Conservation (phyloP, 1,284 basidiomycete genomes). For the Ceratobasidium sp. region DNA sequence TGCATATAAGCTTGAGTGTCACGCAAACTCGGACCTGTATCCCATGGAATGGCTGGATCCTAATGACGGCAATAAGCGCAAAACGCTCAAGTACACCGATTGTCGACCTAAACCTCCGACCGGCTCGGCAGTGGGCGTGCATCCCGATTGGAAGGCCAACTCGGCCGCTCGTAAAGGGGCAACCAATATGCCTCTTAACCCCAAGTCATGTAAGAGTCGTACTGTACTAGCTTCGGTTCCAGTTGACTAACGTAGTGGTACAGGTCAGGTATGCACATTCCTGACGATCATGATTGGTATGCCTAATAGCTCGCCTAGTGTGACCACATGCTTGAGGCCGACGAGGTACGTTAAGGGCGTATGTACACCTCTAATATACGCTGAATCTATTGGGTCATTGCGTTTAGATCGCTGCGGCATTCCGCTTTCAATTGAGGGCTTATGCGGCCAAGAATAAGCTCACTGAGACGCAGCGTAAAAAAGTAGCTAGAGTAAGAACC, state of each 20-base stretch:
- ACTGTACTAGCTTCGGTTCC: background rate
- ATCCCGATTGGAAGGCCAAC: slow-evolving; percentile 2
- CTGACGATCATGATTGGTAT: background rate
- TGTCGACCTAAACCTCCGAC: slow-evolving; percentile 2
- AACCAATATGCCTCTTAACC: background rate
- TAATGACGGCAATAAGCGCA: background rate
- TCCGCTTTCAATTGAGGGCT: too few species aligned
- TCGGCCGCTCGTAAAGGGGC: background rate
- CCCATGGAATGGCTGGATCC: slow-evolving; percentile 11
- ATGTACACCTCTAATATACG: background rate
- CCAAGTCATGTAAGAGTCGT: background rate
- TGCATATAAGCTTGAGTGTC: slow-evolving; percentile 1
- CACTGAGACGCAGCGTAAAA: too few species aligned
- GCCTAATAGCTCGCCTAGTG: background rate
- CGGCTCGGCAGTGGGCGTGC: background rate
- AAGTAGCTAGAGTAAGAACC: too few species aligned
- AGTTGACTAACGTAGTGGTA: background rate
- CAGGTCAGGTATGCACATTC: slow-evolving; percentile 3
- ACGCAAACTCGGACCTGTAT: slow-evolving; percentile 2
- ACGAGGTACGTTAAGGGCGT: slow-evolving; percentile 9
- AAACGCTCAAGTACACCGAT: slow-evolving; percentile 2
- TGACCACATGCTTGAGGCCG: slow-evolving; percentile 17
- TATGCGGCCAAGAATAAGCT: too few species aligned
- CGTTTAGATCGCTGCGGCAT: background rate
- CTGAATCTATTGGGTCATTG: too few species aligned